Evolutionary conservation across 495 filamentous ascomycete species (phyloP).

Genomic region (Sphaerosporella brunnea): DNA sequence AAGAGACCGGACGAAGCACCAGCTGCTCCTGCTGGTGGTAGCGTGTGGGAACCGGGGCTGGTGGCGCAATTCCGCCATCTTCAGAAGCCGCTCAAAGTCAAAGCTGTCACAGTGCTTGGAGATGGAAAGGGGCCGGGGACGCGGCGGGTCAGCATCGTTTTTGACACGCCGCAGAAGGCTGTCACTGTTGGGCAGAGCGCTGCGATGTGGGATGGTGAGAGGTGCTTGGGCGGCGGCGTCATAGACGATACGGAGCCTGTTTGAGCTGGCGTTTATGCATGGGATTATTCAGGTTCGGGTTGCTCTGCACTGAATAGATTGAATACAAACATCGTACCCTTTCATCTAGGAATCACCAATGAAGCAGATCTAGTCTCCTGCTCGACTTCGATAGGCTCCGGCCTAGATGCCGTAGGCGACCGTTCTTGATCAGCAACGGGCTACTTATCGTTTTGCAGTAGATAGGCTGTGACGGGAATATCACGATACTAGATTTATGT

Average conservation of each 20-base stretch:
- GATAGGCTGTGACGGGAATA: no score
- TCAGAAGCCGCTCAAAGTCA: constrained; percentile 17
- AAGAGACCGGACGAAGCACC: neutral
- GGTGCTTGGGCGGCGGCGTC: constrained; percentile 22
- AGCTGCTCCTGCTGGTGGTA: neutral
- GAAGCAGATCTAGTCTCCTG: no score
- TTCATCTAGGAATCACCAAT: no score
- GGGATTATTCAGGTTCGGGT: no score
- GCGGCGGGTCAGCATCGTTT: constrained; percentile 14
- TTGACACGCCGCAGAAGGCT: constrained; percentile 18
- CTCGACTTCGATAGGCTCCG: no score
- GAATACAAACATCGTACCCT: no score
- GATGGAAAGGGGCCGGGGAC: neutral
- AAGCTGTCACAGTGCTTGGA: constrained; percentile 10
- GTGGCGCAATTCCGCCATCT: constrained; percentile 23
- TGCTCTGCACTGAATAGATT: no score
- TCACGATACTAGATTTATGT: no score
- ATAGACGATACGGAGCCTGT: constrained; percentile 9
- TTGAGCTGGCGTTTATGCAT: no score
- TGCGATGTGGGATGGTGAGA: constrained; percentile 21
- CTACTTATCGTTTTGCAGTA: no score
- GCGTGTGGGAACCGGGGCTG: constrained; percentile 14
- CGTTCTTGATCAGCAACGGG: no score
- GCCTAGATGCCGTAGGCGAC: no score
- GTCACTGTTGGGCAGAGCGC: constrained; percentile 21